Evolutionary conservation across 768 basidiomycete genomes (phyloP).

Genomic region (Hypsizygus marmoreus): DNA sequence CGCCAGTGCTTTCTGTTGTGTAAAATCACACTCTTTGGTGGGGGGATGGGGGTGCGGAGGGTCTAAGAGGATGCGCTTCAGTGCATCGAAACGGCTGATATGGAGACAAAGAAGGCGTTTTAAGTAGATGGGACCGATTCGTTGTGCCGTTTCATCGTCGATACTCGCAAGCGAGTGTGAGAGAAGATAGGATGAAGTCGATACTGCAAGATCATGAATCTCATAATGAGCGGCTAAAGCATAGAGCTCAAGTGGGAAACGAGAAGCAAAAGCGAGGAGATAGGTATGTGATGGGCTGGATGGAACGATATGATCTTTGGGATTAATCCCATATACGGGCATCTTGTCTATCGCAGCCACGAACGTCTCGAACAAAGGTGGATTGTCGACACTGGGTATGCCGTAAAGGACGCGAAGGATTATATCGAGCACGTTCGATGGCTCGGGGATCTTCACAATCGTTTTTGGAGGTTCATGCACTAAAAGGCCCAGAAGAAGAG

Average conservation of each 20-base stretch:
- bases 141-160: constrained; percentile 24
- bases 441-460: constrained; percentile 43
- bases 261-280: constrained; percentile 29
- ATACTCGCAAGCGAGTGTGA: constrained; percentile 23
- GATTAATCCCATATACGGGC: constrained; percentile 21
- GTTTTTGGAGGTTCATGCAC: constrained; percentile 16
- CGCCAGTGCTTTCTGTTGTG: constrained; percentile 34
- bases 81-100: constrained; percentile 18
- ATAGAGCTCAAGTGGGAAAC: constrained; percentile 38
- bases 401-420: constrained; percentile 55
- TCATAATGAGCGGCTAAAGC: constrained; percentile 36
- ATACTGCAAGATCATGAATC: constrained; percentile 38
- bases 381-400: constrained; percentile 49
- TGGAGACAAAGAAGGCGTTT: constrained; percentile 30
- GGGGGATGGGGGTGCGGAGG: constrained; percentile 33
- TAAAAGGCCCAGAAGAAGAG: constrained; percentile 27
- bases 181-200: constrained; percentile 26
- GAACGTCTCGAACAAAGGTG: constrained; percentile 49
- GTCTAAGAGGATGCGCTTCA: constrained; percentile 28
- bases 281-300: constrained; percentile 27
- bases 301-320: constrained; percentile 23
- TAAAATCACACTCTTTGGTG: constrained; percentile 28
- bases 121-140: constrained; percentile 30
- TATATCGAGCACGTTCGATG: constrained; percentile 49
- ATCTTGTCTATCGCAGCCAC: constrained; percentile 39